These are phyloP conservation scores for Yamadazyma triangularis DNA, from an alignment of 1,139 yeast genomes.

Conservation along the genomic window DNA sequence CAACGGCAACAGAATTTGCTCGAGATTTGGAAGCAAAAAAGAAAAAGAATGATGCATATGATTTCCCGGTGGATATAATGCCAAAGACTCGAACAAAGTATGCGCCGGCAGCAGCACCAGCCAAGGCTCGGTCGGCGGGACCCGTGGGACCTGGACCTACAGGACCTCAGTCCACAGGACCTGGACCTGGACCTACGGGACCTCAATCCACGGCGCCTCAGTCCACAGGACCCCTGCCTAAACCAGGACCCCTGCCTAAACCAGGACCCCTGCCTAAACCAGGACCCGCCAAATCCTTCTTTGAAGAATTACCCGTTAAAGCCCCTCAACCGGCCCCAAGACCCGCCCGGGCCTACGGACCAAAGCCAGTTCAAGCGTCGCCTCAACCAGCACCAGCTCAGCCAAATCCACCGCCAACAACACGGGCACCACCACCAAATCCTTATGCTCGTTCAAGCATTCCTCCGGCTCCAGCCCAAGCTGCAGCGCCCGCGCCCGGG, in stretches of 20 bases:
- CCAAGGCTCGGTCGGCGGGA: slow-evolving; percentile 8
- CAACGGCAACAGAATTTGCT: slow-evolving; percentile 7
- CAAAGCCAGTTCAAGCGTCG: slow-evolving; percentile 5
- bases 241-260: slow-evolving; percentile 7
- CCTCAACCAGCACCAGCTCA: slow-evolving; percentile 7
- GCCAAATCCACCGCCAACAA: slow-evolving; percentile 2
- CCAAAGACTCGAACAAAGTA: slow-evolving; percentile 28
- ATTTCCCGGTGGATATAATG: slow-evolving; percentile 65
- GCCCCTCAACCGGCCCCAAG: slow-evolving; percentile 19
- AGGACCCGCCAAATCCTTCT: slow-evolving; percentile 35
- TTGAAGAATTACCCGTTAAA: slow-evolving; percentile 49
- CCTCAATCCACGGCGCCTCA: slow-evolving; percentile 2
- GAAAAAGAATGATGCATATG: slow-evolving; percentile 70
- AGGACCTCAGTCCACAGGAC: slow-evolving; percentile 2
- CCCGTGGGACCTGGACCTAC: slow-evolving; percentile 5
- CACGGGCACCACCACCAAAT: slow-evolving; percentile 7
- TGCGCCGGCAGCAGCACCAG: slow-evolving; percentile 20
- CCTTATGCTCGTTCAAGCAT: slow-evolving; percentile 1
- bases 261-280: slow-evolving; percentile 11
- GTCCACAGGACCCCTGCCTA: slow-evolving; percentile 3
- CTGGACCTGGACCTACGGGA: slow-evolving; percentile 3
- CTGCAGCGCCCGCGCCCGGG: slow-evolving; percentile 2
- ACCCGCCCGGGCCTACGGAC: slow-evolving; percentile 22
- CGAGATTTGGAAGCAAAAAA: slow-evolving; percentile 41
- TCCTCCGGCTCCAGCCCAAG: slow-evolving; percentile 1